phyloP scores from a whole-genome alignment of 2,329 filamentous ascomycete genomes.

The Penicillium digitatum region DNA sequence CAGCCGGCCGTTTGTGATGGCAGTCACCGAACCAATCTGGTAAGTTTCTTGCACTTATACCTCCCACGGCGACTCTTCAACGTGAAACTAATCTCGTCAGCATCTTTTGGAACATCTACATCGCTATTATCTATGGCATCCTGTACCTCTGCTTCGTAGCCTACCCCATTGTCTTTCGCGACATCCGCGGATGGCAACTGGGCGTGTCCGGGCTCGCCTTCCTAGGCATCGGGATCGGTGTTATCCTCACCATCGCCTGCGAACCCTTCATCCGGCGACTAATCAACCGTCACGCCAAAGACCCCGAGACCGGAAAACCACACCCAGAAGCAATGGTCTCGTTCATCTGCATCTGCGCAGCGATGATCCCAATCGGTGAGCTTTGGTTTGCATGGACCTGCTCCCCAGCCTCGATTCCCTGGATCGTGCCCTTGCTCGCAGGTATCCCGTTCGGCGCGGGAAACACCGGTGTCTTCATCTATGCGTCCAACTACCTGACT shows the following conservation, averaged over 20 bases:
- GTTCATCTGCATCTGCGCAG: conserved; percentile 71
- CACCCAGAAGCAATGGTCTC: conserved; percentile 77
- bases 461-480: conserved; percentile 76
- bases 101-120: conserved; percentile 69
- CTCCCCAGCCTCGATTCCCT: conserved; percentile 70
- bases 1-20: conserved; percentile 71
- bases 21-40: conserved; percentile 81
- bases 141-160: conserved; percentile 88
- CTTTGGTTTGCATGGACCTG: conserved; percentile 88
- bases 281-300: conserved; percentile 70
- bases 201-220: conserved; percentile 75
- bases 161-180: conserved; percentile 77
- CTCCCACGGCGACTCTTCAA: not conserved
- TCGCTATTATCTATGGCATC: conserved; percentile 76
- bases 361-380: conserved; percentile 72
- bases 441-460: conserved; percentile 76
- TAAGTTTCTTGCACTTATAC: conserved; percentile 32
- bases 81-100: conserved; percentile 38
- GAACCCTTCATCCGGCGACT: conserved; percentile 70
- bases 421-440: conserved; percentile 73
- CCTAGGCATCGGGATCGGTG: conserved; percentile 63
- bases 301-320: conserved; percentile 69
- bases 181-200: conserved; percentile 71
- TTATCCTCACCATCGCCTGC: conserved; percentile 48
- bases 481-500: conserved; percentile 74